Conservation (phyloP, 2,329 filamentous ascomycete species). For the Penicillium paneum region DNA sequence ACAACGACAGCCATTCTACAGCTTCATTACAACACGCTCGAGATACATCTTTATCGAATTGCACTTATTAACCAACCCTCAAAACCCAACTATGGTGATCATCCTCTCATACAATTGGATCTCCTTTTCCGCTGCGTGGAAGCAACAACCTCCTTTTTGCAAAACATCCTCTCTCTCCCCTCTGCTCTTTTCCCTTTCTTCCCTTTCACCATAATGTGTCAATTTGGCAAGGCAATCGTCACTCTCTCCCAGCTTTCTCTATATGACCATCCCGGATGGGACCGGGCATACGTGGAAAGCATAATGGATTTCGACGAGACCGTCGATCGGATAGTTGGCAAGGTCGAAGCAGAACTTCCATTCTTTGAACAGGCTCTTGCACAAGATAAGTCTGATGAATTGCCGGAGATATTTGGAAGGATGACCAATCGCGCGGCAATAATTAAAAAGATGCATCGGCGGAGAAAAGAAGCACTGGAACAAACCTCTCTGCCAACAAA, state of each 20-base stretch:
- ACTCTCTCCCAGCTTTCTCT: conserved; percentile 27
- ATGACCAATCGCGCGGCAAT: conserved; percentile 2
- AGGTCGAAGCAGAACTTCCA: conserved; percentile 16
- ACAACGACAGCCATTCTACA: conserved; percentile 19
- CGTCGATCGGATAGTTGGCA: conserved; percentile 16
- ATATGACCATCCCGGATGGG: conserved; percentile 24
- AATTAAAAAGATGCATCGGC: conserved; percentile 15
- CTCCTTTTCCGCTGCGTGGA: conserved; percentile 50
- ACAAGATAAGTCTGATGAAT: background rate
- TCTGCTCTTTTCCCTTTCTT: conserved; percentile 45
- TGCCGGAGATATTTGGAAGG: conserved; percentile 15
- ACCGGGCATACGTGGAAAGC: conserved; percentile 21
- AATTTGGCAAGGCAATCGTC: conserved; percentile 48
- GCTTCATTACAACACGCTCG: conserved; percentile 27
- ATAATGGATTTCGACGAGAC: conserved; percentile 21
- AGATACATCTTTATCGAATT: conserved; percentile 27
- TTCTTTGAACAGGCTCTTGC: background rate
- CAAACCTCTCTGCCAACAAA: background rate
- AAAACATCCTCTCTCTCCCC: conserved; percentile 49
- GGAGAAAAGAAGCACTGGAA: conserved; percentile 11
- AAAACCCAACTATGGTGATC: conserved; percentile 35
- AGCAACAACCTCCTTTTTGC: conserved; percentile 51
- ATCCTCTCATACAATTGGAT: conserved; percentile 47
- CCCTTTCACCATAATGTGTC: conserved; percentile 46
- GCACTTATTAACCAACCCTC: conserved; percentile 38